Evolutionary conservation across 352 stramenopile species (phyloP), one percentile per base, ranked within the genome.

Genomic region (Blastocystis sp.): DNA sequence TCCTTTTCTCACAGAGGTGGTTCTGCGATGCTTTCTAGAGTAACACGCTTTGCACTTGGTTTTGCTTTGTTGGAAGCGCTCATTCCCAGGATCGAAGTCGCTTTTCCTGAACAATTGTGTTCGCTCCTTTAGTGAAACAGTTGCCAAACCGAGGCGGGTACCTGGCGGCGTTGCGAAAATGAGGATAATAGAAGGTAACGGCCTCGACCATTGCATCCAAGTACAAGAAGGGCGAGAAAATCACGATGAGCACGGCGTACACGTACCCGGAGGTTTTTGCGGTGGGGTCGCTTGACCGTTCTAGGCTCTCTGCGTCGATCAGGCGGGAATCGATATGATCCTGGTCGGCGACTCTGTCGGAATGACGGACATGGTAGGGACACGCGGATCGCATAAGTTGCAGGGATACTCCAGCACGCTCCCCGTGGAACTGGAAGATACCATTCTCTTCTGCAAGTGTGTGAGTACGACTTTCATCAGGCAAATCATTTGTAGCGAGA

Each of bases 221-320:
- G 82, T 97, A 97, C 91, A 91, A 93, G 90, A 96, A 96, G 89
- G 93, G 94, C 43, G 95, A 98, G 65, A 96, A 96, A 64, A 98
- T 99, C 86, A 97, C 94, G n/a, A 98, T 99, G 96, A 94, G 98
- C 34, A 99, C 97, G 43, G 96, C 96, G 3, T 99, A 99, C 90
- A 94, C 98, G 90, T 99, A 98, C 90, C 96, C 94, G 48, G 64
- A 62, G 9, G 60, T 80, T 82, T 28, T 41, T 52, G 1, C 40
- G 19, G 66, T 40, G 17, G 23, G 19, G 48, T 88, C 5, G 34
- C 11, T 43, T 78, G 89, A 1, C 17, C 43, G 60, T 65, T 28
- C 14, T 86, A 71, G 56, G 95, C 96, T 0, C 92, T 98, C 59
- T 96, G 98, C 90, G 95, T 98, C n/a, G 96, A 98, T 89, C 92